phyloP scores from a whole-genome alignment of 208 protist species.

The Trypanosoma vivax region DNA sequence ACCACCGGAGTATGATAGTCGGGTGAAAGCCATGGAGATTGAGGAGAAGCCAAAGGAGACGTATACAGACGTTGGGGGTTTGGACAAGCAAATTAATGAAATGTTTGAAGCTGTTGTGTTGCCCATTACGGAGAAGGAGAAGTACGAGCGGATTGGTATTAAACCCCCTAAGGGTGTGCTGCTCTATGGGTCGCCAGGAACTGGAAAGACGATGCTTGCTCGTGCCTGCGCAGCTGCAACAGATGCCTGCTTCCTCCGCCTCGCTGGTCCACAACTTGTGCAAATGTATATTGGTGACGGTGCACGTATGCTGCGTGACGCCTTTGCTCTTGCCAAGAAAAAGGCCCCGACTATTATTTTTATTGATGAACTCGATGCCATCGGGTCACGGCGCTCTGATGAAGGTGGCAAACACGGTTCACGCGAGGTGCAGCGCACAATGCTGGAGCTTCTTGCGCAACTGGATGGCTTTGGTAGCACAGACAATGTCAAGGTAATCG shows the following conservation, averaged over 20 bases:
- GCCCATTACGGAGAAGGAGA: conserved; percentile 98
- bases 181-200: conserved; percentile 98
- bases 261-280: conserved; percentile 99
- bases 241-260: conserved; percentile 98
- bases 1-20: conserved; percentile 99
- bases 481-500: conserved; percentile 99
- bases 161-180: conserved; percentile 98
- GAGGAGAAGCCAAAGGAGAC: conserved; percentile 99
- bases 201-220: conserved; percentile 97
- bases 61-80: conserved; percentile 98
- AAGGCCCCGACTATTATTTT: conserved; percentile 99
- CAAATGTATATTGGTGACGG: conserved; percentile 98
- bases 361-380: conserved; percentile 99
- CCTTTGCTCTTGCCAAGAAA: conserved; percentile 99
- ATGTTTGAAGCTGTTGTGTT: conserved; percentile 98
- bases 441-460: conserved; percentile 99
- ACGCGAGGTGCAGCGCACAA: conserved; percentile 99
- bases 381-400: conserved; percentile 98
- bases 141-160: conserved; percentile 98
- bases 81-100: conserved; percentile 99
- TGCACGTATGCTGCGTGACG: conserved; percentile 99
- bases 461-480: conserved; percentile 98
- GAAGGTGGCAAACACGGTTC: conserved; percentile 96
- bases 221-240: conserved; percentile 98
- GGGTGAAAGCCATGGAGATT: conserved; percentile 99